Percentiles rank a stretch among this genome's conserved stretches.
Conservation (phyloP, 2,329 filamentous ascomycete genomes). For the Periconia macrospinosa region DNA sequence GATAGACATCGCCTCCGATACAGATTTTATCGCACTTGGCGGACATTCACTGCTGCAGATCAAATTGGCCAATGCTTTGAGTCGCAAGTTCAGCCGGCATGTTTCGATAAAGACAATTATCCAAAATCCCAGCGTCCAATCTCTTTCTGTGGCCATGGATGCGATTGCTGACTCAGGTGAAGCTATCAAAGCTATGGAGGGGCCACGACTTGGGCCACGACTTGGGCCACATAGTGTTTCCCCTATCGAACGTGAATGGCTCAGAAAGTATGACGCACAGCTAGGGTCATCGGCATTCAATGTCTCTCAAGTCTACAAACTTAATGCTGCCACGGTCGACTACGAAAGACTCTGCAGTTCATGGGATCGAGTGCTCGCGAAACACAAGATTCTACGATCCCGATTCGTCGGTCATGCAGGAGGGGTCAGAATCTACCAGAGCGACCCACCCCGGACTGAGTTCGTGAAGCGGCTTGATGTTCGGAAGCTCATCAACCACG, state of each 20-base stretch:
- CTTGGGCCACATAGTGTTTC: conserved; percentile 7
- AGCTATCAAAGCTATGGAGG: neutral
- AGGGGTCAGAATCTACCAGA: neutral
- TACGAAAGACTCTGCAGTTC: neutral
- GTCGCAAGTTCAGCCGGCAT: neutral
- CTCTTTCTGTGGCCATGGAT: neutral
- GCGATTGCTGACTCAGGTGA: neutral
- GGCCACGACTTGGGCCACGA: no score
- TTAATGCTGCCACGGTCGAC: neutral
- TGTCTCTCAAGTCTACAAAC: conserved; percentile 1
- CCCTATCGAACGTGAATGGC: conserved; percentile 24
- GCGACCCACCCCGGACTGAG: neutral
- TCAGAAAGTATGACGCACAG: conserved; percentile 1
- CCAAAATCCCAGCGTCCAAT: neutral
- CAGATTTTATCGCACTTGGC: conserved; percentile 31
- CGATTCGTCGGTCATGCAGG: neutral
- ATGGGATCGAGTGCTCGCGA: conserved; percentile 1
- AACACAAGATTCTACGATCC: neutral
- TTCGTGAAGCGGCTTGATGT: neutral
- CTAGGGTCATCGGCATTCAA: conserved; percentile 1
- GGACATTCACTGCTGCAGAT: conserved; percentile 31
- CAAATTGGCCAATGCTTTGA: conserved; percentile 10
- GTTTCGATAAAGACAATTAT: conserved; percentile 5
- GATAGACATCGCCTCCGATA: conserved; percentile 6
- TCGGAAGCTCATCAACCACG: neutral